Evolutionary conservation across 1,284 basidiomycete genomes (phyloP).

Genomic region (Cystobasidium slooffiae): DNA sequence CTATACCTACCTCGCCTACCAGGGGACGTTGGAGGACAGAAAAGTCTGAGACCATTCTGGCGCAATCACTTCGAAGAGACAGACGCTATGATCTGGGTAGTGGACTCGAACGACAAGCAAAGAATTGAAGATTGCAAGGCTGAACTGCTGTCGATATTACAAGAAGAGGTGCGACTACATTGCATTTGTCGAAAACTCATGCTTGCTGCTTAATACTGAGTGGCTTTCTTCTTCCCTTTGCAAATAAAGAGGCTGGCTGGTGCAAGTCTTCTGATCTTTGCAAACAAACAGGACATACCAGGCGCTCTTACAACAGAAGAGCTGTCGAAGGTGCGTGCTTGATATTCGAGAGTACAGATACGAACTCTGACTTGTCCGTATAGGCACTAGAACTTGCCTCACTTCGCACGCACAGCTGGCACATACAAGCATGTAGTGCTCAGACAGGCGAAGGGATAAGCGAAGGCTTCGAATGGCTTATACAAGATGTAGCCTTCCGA

Average conservation of each 20-base stretch:
- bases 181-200: no score
- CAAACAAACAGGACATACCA: constrained; percentile 97
- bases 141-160: constrained; percentile 82
- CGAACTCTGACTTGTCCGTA: constrained; percentile 11
- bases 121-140: constrained; percentile 85
- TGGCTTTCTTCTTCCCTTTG: background rate
- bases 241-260: constrained; percentile 91
- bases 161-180: constrained; percentile 75
- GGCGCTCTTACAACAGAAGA: constrained; percentile 82
- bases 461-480: constrained; percentile 90
- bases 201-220: no score
- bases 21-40: constrained; percentile 98
- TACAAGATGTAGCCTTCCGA: constrained; percentile 72
- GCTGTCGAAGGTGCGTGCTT: constrained; percentile 74
- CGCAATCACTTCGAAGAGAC: constrained; percentile 99
- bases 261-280: constrained; percentile 92
- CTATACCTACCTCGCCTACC: background rate
- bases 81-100: constrained; percentile 98
- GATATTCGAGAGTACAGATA: constrained; percentile 17
- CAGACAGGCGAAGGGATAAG: constrained; percentile 83
- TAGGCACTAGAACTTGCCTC: constrained; percentile 74
- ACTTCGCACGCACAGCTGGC: constrained; percentile 87
- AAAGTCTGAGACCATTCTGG: constrained; percentile 95
- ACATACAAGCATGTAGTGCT: constrained; percentile 88
- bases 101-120: constrained; percentile 88